phyloP scores from a whole-genome alignment of 2,329 filamentous ascomycete species.

The Sarocladiaceae sp. region DNA sequence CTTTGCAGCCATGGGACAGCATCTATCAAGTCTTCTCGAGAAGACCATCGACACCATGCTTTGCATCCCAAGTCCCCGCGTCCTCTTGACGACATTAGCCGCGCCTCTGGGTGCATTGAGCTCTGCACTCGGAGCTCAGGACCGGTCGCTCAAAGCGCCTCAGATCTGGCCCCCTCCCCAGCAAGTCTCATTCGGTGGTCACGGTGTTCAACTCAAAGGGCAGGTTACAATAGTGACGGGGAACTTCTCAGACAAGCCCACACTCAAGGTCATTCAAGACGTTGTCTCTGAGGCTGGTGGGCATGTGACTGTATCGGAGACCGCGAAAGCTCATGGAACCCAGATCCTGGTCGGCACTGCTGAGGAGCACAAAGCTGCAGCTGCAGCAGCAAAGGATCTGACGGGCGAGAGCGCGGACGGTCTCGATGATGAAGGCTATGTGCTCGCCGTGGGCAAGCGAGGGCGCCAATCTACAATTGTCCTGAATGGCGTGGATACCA shows the following conservation, averaged over 20 bases:
- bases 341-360: conserved; percentile 12
- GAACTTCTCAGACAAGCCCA: conserved; percentile 11
- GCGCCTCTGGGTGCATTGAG: background rate
- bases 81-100: background rate
- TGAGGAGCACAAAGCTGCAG: conserved; percentile 9
- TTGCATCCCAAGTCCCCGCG: background rate
- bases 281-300: conserved; percentile 11
- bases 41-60: background rate
- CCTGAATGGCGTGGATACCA: conserved; percentile 12
- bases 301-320: conserved; percentile 1
- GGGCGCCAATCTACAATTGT: conserved; percentile 10
- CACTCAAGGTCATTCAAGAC: conserved; percentile 9
- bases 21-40: background rate
- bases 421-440: conserved; percentile 12
- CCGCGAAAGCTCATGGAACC: conserved; percentile 5
- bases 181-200: conserved; percentile 9
- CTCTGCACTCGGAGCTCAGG: background rate
- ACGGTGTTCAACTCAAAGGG: conserved; percentile 9
- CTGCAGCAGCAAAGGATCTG: conserved; percentile 11
- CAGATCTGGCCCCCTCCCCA: conserved; percentile 12
- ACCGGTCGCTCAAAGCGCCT: background rate
- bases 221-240: conserved; percentile 13
- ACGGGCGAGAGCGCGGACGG: conserved; percentile 9
- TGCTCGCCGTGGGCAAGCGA: conserved; percentile 10
- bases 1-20: background rate